Percentiles rank a stretch among this genome's conserved stretches.
These are phyloP conservation scores for Echites panduratus DNA, from an alignment of 257 asterid genomes.

Conservation along the genomic window DNA sequence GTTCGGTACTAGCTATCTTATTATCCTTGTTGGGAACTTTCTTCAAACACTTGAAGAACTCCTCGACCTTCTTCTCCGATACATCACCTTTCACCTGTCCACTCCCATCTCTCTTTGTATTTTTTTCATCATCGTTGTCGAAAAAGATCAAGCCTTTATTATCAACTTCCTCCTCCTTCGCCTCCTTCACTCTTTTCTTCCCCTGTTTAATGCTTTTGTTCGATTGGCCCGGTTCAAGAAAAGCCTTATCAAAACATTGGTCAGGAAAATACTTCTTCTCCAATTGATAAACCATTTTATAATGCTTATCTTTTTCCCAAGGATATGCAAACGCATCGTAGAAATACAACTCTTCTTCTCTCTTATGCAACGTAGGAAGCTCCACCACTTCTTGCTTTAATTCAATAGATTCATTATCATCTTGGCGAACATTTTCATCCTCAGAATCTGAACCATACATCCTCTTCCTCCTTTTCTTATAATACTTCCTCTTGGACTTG, in stretches of 20 bases:
- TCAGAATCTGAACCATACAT: slow-evolving; percentile 80
- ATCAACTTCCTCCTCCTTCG: slow-evolving; percentile 19
- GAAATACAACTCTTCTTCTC: slow-evolving; percentile 84
- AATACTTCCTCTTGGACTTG: slow-evolving; percentile 67
- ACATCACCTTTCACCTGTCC: slow-evolving; percentile 40
- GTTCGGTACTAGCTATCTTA: slow-evolving; percentile 33
- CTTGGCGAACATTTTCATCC: slow-evolving; percentile 37
- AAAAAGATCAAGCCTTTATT: slow-evolving; percentile 62
- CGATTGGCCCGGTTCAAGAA: slow-evolving; percentile 64
- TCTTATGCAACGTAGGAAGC: slow-evolving; percentile 61
- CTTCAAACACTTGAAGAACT: slow-evolving; percentile 93
- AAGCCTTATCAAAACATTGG: slow-evolving; percentile 92
- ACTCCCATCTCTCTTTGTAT: slow-evolving; percentile 17
- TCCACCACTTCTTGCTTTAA: slow-evolving; percentile 89
- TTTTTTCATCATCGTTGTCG: slow-evolving; percentile 31
- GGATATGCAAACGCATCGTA: slow-evolving; percentile 86
- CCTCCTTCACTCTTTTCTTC: slow-evolving; percentile 20
- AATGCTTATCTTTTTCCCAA: slow-evolving; percentile 96
- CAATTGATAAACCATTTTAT: slow-evolving; percentile 87
- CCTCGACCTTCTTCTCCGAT: slow-evolving; percentile 87
- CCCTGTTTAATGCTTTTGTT: slow-evolving; percentile 28
- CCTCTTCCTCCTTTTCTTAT: slow-evolving; percentile 68
- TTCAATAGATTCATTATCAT: slow-evolving; percentile 50
- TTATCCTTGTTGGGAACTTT: slow-evolving; percentile 58
- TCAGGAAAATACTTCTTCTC: slow-evolving; percentile 96